Base-by-base conservation (phyloP, 345 rosid genomes). In the Mallotus nudiflorus region DNA sequence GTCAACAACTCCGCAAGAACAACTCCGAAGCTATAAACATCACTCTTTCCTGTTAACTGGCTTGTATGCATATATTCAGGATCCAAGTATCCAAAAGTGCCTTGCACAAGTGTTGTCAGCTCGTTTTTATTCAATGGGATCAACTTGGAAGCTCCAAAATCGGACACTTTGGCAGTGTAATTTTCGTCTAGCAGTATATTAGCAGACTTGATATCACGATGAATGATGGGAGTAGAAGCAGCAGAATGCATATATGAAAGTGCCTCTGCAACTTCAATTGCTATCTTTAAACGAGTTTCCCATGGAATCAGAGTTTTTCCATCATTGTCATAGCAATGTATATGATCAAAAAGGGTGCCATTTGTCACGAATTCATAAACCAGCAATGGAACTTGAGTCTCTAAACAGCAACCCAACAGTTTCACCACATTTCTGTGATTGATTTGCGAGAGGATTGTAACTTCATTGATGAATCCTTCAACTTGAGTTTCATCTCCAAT, bases 31-130 rank as follows among this genome's bases (percentile, higher is more conserved):
- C 78, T 73, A 28, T 9, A 52, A 52, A 52, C 56, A 52, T 52
- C 56, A 2, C 56, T 52, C 56, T 52, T 52, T 22, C 22, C 56
- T 20, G 56, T 52, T 8, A 52, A 52, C 24, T 52, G 56, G 27
- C 56, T 52, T 10, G 56, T 7, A 7, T 2, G 68, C 4, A 66
- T 56, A 20, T 71, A 71, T 29, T 66, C 65, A 0, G 72, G 75
- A 44, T 71, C 72, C 0, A 76, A 61, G 69, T 76, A 76, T 1
- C 80, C 80, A 13, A 76, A 67, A 2, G 76, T 76, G 0, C 80
- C 80, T 60, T 71, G 71, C 28, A 76, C 72, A 24, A 12, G 27
- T 1, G 80, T 71, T 5, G 76, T 76, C n/a, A 76, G 14, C 3
- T 71, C 72, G 12, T 72, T 59, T 66, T 59, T 62, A 10, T 71